phyloP scores from a whole-genome alignment of 495 filamentous ascomycete genomes.

The Penicillium arizonense region DNA sequence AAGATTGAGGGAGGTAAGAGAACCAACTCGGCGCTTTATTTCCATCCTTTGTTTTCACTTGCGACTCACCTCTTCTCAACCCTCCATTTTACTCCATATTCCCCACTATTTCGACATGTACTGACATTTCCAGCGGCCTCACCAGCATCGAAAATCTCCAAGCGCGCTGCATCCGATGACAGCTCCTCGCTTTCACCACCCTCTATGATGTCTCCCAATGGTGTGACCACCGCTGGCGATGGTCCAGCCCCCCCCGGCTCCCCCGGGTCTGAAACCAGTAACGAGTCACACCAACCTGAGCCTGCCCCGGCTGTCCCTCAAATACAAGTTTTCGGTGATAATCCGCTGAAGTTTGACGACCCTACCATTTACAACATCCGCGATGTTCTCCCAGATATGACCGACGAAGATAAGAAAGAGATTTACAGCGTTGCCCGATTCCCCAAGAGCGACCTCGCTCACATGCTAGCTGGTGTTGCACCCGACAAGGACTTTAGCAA shows the following conservation, averaged over 20 bases:
- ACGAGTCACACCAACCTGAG: conserved; percentile 71
- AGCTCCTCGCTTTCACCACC: conserved; percentile 59
- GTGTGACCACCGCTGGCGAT: conserved; percentile 50
- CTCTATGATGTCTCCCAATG: conserved; percentile 48
- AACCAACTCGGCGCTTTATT: conserved; percentile 11
- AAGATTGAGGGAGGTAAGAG: conserved; percentile 61
- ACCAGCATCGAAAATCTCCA: conserved; percentile 48
- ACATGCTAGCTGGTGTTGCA: conserved; percentile 82
- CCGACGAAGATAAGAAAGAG: conserved; percentile 74
- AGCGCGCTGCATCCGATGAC: conserved; percentile 55
- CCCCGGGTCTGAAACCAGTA: conserved; percentile 58
- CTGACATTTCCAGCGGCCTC: conserved; percentile 35
- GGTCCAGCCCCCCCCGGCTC: conserved; percentile 44
- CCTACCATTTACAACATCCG: conserved; percentile 94
- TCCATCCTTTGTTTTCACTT: conserved; percentile 13
- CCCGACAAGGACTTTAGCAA: conserved; percentile 95
- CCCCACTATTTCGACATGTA: conserved; percentile 6
- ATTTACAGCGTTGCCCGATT: conserved; percentile 86
- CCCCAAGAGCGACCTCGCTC: conserved; percentile 72
- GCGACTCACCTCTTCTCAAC: conserved; percentile 11
- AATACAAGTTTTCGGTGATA: conserved; percentile 81
- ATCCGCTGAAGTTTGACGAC: conserved; percentile 88
- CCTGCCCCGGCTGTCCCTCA: conserved; percentile 73
- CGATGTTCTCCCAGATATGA: conserved; percentile 66
- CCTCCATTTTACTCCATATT: conserved; percentile 8